Percentiles rank a stretch among this genome's conserved stretches.
Conservation (phyloP, 495 filamentous ascomycete species). For the Podospora appendiculata region DNA sequence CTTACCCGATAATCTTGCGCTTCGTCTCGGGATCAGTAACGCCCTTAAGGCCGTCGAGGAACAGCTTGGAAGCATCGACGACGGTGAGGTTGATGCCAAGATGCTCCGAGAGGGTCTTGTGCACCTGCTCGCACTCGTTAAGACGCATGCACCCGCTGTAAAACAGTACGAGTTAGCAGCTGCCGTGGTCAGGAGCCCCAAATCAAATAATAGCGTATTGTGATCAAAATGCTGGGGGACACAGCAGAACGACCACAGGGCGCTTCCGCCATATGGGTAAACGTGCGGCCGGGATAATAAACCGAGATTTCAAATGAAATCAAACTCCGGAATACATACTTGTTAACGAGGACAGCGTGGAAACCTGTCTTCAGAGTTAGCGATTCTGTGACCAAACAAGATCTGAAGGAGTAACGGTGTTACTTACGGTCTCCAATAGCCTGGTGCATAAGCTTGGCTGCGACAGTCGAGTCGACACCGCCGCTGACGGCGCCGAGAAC, state of each 20-base stretch:
- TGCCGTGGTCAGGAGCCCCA: no score
- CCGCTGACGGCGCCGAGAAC: conserved; percentile 83
- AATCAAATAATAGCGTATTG: no score
- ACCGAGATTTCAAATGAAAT: no score
- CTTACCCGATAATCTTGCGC: conserved; percentile 75
- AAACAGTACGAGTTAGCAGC: conserved; percentile 40
- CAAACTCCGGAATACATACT: no score
- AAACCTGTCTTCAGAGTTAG: conserved; percentile 32
- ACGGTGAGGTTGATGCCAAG: conserved; percentile 89
- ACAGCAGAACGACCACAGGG: no score
- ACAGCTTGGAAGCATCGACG: conserved; percentile 68
- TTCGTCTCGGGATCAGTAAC: conserved; percentile 82
- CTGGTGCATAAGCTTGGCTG: conserved; percentile 66
- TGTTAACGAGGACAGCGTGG: conserved; percentile 52
- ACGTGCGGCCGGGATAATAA: no score
- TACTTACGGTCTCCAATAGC: conserved; percentile 39
- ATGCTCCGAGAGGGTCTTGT: conserved; percentile 64
- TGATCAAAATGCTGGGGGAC: no score
- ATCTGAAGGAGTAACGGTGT: no score
- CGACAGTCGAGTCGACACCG: conserved; percentile 89
- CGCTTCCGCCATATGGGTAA: no score
- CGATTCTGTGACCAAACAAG: no score
- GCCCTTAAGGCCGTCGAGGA: conserved; percentile 67
- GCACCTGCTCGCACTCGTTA: conserved; percentile 73
- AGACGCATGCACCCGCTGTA: conserved; percentile 85